Conservation (phyloP, 148 eudicot genomes). For the Chenopodium quinoa region DNA sequence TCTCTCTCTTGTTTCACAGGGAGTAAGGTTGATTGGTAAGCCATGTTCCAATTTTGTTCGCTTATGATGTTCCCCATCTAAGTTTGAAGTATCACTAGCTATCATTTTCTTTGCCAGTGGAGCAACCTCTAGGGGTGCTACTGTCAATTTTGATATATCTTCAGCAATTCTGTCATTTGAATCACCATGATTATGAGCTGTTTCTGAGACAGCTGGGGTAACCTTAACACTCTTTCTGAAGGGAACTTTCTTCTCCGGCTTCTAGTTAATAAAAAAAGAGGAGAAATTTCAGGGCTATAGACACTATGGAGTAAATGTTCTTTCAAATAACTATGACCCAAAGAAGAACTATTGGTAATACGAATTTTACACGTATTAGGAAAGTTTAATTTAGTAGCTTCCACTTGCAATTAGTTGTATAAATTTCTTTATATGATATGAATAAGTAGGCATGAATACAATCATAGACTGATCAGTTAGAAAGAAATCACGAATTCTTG, state of each 20-base stretch:
- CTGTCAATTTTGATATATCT: constrained; percentile 34
- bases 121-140: constrained; percentile 30
- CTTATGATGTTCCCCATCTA: constrained; percentile 32
- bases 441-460: neutral
- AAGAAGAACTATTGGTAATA: neutral
- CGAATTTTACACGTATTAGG: too few species aligned
- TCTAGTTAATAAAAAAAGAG: constrained; percentile 32
- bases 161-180: constrained; percentile 34
- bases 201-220: constrained; percentile 30
- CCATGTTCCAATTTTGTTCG: constrained; percentile 22
- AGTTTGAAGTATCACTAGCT: constrained; percentile 27
- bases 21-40: constrained; percentile 19
- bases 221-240: constrained; percentile 46
- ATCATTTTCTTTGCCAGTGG: constrained; percentile 16
- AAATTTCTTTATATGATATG: too few species aligned
- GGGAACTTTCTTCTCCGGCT: constrained; percentile 43
- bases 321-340: neutral
- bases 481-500: constrained; percentile 10
- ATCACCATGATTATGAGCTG: constrained; percentile 27
- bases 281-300: constrained; percentile 12
- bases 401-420: too few species aligned
- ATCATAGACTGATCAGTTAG: neutral
- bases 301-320: neutral
- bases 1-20: constrained; percentile 16
- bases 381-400: too few species aligned